Percentiles rank a stretch among this genome's conserved stretches.
Conservation (phyloP, 2,329 filamentous ascomycete genomes). For the Penicillium palitans region DNA sequence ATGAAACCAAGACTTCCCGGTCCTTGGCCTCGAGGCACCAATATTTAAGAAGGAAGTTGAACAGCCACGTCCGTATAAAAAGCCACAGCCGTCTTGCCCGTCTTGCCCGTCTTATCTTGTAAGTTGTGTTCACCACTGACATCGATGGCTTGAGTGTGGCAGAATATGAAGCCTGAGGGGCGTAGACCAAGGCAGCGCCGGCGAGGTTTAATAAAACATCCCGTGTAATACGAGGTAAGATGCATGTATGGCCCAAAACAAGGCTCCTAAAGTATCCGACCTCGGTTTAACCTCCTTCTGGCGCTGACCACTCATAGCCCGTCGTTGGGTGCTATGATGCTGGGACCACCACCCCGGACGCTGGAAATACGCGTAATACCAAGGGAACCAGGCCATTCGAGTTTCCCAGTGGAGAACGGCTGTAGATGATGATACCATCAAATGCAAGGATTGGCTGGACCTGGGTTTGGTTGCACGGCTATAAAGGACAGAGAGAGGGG, state of each 20-base stretch:
- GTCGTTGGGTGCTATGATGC: conserved; percentile 22
- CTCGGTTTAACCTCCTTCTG: conserved; percentile 2
- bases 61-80: not conserved
- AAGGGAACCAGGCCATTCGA: not conserved
- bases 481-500: not conserved
- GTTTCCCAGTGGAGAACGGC: not conserved
- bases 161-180: not conserved
- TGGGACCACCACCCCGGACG: conserved; percentile 14
- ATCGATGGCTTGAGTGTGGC: conserved; percentile 18
- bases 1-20: not conserved
- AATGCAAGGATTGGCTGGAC: conserved; percentile 4
- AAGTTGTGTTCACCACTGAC: conserved; percentile 9
- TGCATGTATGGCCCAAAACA: conserved; percentile 9
- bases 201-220: conserved; percentile 6
- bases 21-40: conserved; percentile 2
- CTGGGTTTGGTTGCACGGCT: not conserved
- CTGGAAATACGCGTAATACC: conserved; percentile 3
- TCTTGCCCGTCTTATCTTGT: not conserved
- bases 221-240: conserved; percentile 19
- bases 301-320: conserved; percentile 11
- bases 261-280: conserved; percentile 8
- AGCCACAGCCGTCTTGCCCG: conserved; percentile 8
- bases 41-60: not conserved
- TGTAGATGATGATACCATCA: not conserved
- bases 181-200: not conserved